Evolutionary conservation across 768 basidiomycete species (phyloP).

Genomic region (Coprinellus micaceus): DNA sequence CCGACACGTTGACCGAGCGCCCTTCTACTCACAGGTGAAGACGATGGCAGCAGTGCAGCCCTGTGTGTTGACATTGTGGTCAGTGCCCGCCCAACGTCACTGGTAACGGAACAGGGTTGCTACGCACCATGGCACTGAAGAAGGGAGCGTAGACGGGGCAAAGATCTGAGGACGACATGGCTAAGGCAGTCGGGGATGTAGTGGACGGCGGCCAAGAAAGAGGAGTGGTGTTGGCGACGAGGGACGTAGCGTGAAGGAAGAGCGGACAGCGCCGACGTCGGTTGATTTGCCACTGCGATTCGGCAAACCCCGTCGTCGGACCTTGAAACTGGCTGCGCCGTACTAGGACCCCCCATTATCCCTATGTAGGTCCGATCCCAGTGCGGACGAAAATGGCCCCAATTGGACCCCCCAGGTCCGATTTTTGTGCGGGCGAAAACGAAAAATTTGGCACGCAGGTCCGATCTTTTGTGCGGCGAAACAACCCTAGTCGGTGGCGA

Average conservation of each 20-base stretch:
- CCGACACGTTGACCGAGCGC: too few relatives aligned
- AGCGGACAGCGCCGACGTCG: conserved; percentile 3
- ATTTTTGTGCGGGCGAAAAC: too few relatives aligned
- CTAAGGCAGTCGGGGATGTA: conserved; percentile 2
- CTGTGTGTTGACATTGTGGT: conserved; percentile 36
- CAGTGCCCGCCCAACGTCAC: conserved; percentile 1
- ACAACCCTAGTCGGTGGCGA: too few relatives aligned
- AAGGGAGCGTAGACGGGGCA: conserved; percentile 97
- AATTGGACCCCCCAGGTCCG: too few relatives aligned
- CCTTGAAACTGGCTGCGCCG: background rate
- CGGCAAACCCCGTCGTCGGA: background rate
- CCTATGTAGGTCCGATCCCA: too few relatives aligned
- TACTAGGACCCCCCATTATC: too few relatives aligned
- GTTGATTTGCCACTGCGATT: conserved; percentile 2
- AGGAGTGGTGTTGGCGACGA: conserved; percentile 6
- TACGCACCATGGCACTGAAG: conserved; percentile 91
- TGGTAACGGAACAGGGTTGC: background rate
- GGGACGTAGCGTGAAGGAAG: conserved; percentile 10
- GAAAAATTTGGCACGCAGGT: too few relatives aligned
- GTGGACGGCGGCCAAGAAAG: background rate
- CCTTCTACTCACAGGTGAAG: conserved; percentile 79
- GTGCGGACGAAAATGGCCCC: too few relatives aligned
- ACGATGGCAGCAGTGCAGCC: conserved; percentile 96
- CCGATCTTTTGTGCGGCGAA: too few relatives aligned
- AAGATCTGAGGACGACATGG: conserved; percentile 62